Base-by-base conservation (phyloP, 225 moss, liverwort and hornwort species). In the Lunularia cruciata region DNA sequence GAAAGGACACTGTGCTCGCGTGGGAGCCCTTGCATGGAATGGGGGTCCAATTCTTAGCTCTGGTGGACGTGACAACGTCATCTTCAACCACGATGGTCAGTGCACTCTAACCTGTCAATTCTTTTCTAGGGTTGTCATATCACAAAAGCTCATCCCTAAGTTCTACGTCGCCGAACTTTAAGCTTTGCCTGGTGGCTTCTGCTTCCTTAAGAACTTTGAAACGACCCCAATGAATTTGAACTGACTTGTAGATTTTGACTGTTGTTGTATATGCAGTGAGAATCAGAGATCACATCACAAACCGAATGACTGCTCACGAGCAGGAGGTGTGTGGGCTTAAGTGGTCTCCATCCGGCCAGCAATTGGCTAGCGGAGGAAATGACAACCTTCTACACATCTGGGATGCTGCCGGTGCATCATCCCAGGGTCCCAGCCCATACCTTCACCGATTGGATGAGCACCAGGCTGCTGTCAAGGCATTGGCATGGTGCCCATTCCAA, bases 401-500 rank as follows among this genome's bases (percentile, higher is more conserved):
- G 96, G 96, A 98, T 68, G 87, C 87, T 15, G 86, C 90, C 18
- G 85, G 80, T 4, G 81, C 83, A 13, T 84, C 90, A 0, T 82
- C 89, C 31, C 88, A 89, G 70, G 79, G 78, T 47, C 83, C 92
- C 4, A 89, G 83, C 71, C 78, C 80, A 0, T 91, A 86, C 30
- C 87, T 98, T 23, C 96, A 92, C 77, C 87, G 92, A 35, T 82
- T 98, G 26, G 92, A 89, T 36, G 92, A 90, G 30, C 96, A 98
- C 58, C 80, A 81, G 59, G 92, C 96, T 31, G 92, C 92, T 19
- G 96, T 98, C 35, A 98, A 98, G 49, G 96, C 96, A 6, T 63
- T 98, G 75, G 96, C 96, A 13, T 98, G 96, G 96, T 98, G 96
- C 39, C 92, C 96, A 0, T 98, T 98, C 57, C 96, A 98, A 55